Evolutionary conservation across 768 basidiomycete species (phyloP), one percentile per base, ranked within the genome.

Genomic region (Boletellus ananiceps): DNA sequence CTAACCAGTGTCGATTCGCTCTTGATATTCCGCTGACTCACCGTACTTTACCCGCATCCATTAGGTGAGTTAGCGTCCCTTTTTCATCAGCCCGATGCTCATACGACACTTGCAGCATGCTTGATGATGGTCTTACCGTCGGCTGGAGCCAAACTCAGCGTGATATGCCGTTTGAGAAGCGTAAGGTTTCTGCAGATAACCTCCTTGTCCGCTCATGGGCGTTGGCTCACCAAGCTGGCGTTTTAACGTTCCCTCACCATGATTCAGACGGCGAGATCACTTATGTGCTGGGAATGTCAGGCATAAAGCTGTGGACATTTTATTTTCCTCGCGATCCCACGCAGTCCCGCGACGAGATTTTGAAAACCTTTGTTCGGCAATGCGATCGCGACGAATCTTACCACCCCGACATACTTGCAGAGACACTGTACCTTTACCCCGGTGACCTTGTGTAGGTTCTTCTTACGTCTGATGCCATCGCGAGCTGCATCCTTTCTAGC

Each of bases 221-320:
- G 1, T 33, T 33, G 7, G 31, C 19, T 1, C 42, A 43, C 19
- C 42, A 43, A 6, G 43, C 33, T 8, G 43, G 43, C 0, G 5
- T 23, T 2, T 35, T 44, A 0, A 35, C 21, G 2, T 34, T 8
- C 9, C 43, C 47, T 6, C 56, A 57, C 16, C 46, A 56, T 1
- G 37, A 57, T 38, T 16, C 55, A 0, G 40, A 46, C 19, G 50
- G 56, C 1, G 34, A 40, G 1, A 23, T 9, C 8, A 56, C 53
- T 0, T 55, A 44, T 15, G 16, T 50, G 15, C 16, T 37, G 8
- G 7, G 35, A 5, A n/a, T 40, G 36, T 33, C 16, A 3, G 55
- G 53, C 8, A 21, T 46, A 8, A 56, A 56, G 33, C 8, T 55
- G 18, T 57, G 54, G 56, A 33, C 46, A 8, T 34, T 47, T 5